Evolutionary conservation across 2,329 filamentous ascomycete species (phyloP), one percentile per base, ranked within the genome.

Genomic region (Sporothrix brunneoviolacea): DNA sequence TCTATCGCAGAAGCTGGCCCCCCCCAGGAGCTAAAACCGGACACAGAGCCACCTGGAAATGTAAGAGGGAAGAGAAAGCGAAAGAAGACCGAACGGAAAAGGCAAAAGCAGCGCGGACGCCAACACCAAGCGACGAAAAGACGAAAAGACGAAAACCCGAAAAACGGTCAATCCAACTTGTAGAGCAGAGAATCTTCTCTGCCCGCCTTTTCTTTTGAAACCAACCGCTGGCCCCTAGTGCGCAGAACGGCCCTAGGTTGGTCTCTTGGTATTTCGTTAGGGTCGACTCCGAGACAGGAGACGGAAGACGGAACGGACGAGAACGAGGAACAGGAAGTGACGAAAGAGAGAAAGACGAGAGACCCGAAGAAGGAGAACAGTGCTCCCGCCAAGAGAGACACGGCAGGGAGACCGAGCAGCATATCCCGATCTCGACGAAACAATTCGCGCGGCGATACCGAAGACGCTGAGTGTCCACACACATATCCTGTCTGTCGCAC

Each of bases 1-100:
- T 54, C 54, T 32, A n/a, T 47, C 48, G 45, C 46, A 51, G 32
- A 8, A 37, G 36, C 49, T 39, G n/a, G 24, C 32, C n/a, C 36
- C 7, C 32, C n/a, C 36, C 7, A 19, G 33, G 32, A 44, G 27
- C 27, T 35, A 40, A 43, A 24, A 15, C 35, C 48, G 15, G 33
- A 13, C 33, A 22, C 27, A 46, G 21, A 37, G 21, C 44, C 35
- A 30, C 44, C 33, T 38, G 24, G 24, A 47, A 47, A 47, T 32
- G 44, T 30, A 39, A 21, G 30, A 28, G 37, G 35, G 28, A 33
- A 24, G 24, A 27, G 32, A 16, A 40, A 33, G 8, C 48, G 7
- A 18, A 33, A 45, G n/a, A 36, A 35, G 6, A 30, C 19, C 19
- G 36, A 24, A 33, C 19, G 6, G 24, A 10, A 28, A 10, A 28